phyloP scores from a whole-genome alignment of 78 protist species.

The Bodo saltans region DNA sequence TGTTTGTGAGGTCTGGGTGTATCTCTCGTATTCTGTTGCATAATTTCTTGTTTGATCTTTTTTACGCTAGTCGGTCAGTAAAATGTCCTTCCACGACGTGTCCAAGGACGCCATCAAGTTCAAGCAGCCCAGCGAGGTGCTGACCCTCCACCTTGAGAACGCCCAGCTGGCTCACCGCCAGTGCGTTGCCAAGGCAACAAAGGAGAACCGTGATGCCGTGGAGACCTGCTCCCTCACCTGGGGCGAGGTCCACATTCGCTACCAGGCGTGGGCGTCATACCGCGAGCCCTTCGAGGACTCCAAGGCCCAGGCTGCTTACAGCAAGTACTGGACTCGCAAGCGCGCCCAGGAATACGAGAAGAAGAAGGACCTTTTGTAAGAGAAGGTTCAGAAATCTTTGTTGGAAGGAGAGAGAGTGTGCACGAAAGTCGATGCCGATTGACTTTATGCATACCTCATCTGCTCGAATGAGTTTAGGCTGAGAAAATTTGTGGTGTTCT shows the following conservation, averaged over 20 bases:
- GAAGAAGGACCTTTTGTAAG: too few species aligned
- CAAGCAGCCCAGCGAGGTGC: background rate
- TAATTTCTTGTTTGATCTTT: too few species aligned
- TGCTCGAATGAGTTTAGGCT: too few species aligned
- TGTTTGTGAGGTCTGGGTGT: too few species aligned
- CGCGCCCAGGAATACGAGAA: background rate
- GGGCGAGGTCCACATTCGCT: background rate
- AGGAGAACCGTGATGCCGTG: background rate
- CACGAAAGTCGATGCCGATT: too few species aligned
- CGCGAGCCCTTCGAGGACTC: background rate
- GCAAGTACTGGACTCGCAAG: background rate
- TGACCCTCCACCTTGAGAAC: background rate
- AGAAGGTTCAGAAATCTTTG: too few species aligned
- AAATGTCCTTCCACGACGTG: too few species aligned
- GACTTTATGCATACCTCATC: too few species aligned
- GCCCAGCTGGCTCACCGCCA: background rate
- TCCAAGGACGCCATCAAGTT: background rate
- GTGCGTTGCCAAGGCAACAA: background rate
- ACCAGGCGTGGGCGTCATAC: background rate
- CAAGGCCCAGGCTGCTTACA: background rate
- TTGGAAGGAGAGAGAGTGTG: too few species aligned
- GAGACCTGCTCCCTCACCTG: background rate
- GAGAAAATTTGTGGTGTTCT: too few species aligned
- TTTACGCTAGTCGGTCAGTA: too few species aligned
- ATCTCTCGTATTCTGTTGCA: too few species aligned